Conservation (phyloP, 441 rosid genomes). For the Euphorbia neoarborescens region DNA sequence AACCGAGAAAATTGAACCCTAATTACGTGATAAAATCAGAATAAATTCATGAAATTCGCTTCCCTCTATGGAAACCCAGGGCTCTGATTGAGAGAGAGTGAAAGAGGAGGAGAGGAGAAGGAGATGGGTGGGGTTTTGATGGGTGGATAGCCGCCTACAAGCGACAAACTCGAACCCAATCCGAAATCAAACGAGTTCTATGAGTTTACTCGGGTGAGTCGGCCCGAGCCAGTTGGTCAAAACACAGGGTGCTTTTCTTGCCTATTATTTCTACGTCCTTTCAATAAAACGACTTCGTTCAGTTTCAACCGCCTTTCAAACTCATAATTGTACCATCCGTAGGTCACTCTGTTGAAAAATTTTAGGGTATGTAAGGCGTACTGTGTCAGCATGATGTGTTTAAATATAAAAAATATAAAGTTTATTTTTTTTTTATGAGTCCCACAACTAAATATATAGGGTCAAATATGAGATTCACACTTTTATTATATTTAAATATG, state of each 20-base stretch:
- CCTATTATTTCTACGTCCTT: not conserved
- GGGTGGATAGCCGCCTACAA: constrained; percentile 16
- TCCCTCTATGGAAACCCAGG: constrained; percentile 16
- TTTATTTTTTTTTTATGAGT: no score
- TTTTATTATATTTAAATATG: no score
- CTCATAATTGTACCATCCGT: not conserved
- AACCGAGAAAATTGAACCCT: not conserved
- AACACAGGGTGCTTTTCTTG: not conserved
- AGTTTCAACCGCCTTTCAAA: not conserved
- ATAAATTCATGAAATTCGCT: not conserved
- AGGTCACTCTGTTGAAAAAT: no score
- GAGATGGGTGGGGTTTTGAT: constrained; percentile 23
- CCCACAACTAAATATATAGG: no score
- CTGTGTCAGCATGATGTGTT: no score
- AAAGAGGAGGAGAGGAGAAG: constrained; percentile 5
- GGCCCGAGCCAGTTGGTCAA: not conserved
- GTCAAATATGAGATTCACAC: no score
- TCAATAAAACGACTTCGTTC: no score
- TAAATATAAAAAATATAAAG: no score
- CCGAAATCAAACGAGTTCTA: constrained; percentile 17
- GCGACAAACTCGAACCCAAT: constrained; percentile 23
- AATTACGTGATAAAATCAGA: not conserved
- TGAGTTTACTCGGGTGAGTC: constrained; percentile 14
- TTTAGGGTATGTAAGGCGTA: no score
- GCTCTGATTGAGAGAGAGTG: constrained; percentile 17